Evolutionary conservation across 2,329 filamentous ascomycete species (phyloP).

Genomic region (Emergomyces africanus): DNA sequence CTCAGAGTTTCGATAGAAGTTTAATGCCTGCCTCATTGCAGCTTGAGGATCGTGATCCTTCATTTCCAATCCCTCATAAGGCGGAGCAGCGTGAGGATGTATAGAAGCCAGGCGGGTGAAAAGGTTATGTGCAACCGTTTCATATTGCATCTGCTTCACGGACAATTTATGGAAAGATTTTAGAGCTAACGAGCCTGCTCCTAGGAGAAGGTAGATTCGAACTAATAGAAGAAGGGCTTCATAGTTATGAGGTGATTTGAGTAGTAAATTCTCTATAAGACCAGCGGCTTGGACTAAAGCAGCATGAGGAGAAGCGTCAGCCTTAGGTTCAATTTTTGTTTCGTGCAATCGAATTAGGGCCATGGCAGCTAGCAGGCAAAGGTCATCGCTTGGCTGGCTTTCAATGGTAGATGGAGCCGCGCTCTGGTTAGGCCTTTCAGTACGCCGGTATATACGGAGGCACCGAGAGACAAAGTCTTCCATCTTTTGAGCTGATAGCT

Average conservation of each 20-base stretch:
- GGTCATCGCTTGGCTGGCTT: conserved; percentile 32
- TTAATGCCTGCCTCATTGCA: conserved; percentile 27
- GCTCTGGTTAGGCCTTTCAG: not conserved
- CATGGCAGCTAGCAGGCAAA: conserved; percentile 33
- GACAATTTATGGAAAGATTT: conserved; percentile 33
- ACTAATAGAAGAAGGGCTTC: conserved; percentile 32
- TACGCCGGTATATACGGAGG: conserved; percentile 21
- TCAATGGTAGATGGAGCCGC: conserved; percentile 26
- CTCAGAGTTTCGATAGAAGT: conserved; percentile 30
- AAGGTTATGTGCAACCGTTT: conserved; percentile 35
- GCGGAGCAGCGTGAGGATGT: conserved; percentile 31
- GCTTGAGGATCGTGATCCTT: conserved; percentile 31
- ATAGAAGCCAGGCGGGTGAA: conserved; percentile 36
- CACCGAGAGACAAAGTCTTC: conserved; percentile 29
- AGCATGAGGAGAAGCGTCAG: conserved; percentile 15
- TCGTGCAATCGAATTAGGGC: conserved; percentile 23
- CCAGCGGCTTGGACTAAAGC: conserved; percentile 21
- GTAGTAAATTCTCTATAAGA: conserved; percentile 28
- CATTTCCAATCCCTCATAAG: conserved; percentile 26
- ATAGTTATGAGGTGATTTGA: conserved; percentile 35
- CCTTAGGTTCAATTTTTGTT: conserved; percentile 9
- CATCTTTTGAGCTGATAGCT: conserved; percentile 15
- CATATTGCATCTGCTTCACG: conserved; percentile 37
- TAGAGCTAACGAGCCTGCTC: conserved; percentile 35
- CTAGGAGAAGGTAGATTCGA: conserved; percentile 31